These are phyloP conservation scores for Trichoderma asperellum DNA, from an alignment of 2,329 filamentous ascomycete genomes.

Conservation along the genomic window DNA sequence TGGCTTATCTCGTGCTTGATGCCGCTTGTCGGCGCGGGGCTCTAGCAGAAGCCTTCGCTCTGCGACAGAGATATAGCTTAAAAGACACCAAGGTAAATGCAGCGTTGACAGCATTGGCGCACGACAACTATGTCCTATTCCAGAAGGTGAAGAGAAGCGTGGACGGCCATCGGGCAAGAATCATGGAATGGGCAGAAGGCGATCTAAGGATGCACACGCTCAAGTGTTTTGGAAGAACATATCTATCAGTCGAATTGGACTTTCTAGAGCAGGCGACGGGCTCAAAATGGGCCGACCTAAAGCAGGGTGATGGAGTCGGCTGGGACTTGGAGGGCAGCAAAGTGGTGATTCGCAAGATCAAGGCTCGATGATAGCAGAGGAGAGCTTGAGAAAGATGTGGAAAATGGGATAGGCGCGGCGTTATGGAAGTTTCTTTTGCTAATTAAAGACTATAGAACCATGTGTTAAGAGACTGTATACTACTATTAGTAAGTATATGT, in stretches of 20 bases:
- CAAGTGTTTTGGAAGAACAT: conserved; percentile 84
- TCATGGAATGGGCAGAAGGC: conserved; percentile 82
- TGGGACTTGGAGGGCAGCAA: conserved; percentile 78
- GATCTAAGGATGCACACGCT: conserved; percentile 75
- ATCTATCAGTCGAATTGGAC: conserved; percentile 69
- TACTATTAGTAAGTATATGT: background rate
- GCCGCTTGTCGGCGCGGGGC: conserved; percentile 82
- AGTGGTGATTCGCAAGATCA: conserved; percentile 73
- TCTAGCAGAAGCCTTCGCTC: conserved; percentile 70
- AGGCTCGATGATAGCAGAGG: conserved; percentile 42
- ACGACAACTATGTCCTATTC: conserved; percentile 83
- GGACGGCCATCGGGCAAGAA: conserved; percentile 76
- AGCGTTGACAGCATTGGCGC: conserved; percentile 70
- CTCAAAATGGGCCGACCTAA: conserved; percentile 72
- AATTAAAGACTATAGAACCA: background rate
- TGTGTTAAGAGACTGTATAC: background rate
- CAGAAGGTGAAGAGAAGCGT: conserved; percentile 71
- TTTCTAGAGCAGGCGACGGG: conserved; percentile 73
- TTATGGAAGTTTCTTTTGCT: background rate
- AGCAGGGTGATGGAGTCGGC: conserved; percentile 71
- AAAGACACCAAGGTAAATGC: conserved; percentile 69
- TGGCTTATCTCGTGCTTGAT: conserved; percentile 82
- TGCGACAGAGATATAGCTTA: conserved; percentile 65
- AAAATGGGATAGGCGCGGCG: background rate
- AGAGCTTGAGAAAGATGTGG: background rate